A percentile compares a stretch with the other conserved stretches of the same genome.
These are phyloP conservation scores for Alternaria solani DNA, from an alignment of 2,329 filamentous ascomycete species.

Conservation along the genomic window DNA sequence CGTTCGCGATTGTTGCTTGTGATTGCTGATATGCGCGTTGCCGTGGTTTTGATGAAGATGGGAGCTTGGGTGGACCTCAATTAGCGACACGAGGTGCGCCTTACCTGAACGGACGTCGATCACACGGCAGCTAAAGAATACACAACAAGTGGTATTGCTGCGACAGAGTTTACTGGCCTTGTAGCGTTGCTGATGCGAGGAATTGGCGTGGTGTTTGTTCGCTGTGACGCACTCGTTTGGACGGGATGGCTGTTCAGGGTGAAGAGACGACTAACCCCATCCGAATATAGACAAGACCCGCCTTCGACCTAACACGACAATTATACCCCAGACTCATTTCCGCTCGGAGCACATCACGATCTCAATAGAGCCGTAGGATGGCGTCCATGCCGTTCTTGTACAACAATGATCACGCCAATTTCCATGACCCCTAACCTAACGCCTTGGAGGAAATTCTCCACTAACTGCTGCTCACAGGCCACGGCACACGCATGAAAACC, in stretches of 20 bases:
- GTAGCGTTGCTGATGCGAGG: slow-evolving; percentile 8
- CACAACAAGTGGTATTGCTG: not conserved
- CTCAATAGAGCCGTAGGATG: slow-evolving; percentile 30
- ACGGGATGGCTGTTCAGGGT: slow-evolving; percentile 14
- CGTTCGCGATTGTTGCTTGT: slow-evolving; percentile 22
- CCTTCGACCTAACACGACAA: slow-evolving; percentile 12
- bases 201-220: slow-evolving; percentile 13
- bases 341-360: slow-evolving; percentile 35
- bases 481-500: slow-evolving; percentile 43
- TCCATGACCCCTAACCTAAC: slow-evolving; percentile 46
- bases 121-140: not conserved
- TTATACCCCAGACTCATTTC: slow-evolving; percentile 46
- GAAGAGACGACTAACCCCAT: slow-evolving; percentile 9
- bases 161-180: not conserved
- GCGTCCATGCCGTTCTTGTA: slow-evolving; percentile 37
- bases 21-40: slow-evolving; percentile 18
- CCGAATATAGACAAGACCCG: slow-evolving; percentile 2
- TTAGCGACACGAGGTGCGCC: slow-evolving; percentile 6
- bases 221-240: slow-evolving; percentile 18
- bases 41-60: slow-evolving; percentile 9
- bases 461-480: slow-evolving; percentile 22
- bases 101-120: not conserved
- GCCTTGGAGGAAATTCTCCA: slow-evolving; percentile 24
- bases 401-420: slow-evolving; percentile 35
- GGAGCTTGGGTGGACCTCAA: not conserved